phyloP scores from a whole-genome alignment of 352 stramenopile species.

The Phytopythium mirpurense region DNA sequence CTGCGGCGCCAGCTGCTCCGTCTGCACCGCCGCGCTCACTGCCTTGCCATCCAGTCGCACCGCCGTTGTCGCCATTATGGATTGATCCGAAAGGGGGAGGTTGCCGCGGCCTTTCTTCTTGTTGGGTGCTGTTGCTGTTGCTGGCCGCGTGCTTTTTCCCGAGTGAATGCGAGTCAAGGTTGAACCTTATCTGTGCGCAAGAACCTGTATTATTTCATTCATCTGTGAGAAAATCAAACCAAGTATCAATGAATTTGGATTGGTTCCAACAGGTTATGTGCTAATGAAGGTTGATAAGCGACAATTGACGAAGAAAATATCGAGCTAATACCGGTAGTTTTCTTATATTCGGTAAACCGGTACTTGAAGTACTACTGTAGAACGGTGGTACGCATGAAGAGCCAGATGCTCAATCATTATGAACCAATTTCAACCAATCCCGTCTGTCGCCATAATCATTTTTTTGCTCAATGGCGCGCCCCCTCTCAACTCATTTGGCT shows the following conservation, averaged over 20 bases:
- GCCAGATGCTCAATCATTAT: too few relatives aligned
- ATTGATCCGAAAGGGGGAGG: slow-evolving; percentile 9
- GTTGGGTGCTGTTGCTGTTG: not conserved
- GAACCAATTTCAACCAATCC: too few relatives aligned
- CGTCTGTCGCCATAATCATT: too few relatives aligned
- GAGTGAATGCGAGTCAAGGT: slow-evolving; percentile 3
- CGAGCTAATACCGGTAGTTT: too few relatives aligned
- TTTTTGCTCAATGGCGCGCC: too few relatives aligned
- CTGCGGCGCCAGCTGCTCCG: slow-evolving; percentile 77
- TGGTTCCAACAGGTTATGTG: not conserved
- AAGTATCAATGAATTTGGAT: not conserved
- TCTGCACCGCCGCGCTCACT: slow-evolving; percentile 77
- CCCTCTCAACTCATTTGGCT: slow-evolving; percentile 1
- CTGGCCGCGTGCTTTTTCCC: not conserved
- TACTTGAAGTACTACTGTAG: too few relatives aligned
- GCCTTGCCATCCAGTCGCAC: slow-evolving; percentile 77
- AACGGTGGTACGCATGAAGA: too few relatives aligned
- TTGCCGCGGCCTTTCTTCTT: slow-evolving; percentile 8
- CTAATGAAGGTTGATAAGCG: not conserved
- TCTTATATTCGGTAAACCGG: too few relatives aligned
- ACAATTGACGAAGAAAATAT: too few relatives aligned
- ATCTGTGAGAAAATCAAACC: not conserved
- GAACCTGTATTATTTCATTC: too few relatives aligned
- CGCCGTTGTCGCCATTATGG: not conserved
- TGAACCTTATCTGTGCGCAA: slow-evolving; percentile 3